These are phyloP conservation scores for Crucibulum laeve DNA, from an alignment of 768 basidiomycete genomes.

Conservation along the genomic window DNA sequence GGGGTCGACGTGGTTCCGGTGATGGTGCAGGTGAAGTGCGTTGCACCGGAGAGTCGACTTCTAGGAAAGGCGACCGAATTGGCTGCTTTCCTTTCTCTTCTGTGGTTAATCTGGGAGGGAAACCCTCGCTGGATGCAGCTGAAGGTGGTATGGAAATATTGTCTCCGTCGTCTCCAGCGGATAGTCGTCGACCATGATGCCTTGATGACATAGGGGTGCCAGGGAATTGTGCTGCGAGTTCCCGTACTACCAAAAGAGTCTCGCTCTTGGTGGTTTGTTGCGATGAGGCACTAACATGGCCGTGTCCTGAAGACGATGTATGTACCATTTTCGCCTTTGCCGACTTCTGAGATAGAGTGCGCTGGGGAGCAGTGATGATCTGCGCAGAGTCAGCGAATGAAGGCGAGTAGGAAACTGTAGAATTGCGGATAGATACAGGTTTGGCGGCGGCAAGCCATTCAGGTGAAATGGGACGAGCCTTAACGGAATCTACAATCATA, in stretches of 20 bases:
- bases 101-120: background rate
- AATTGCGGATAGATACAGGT: background rate
- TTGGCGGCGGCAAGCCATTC: background rate
- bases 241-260: constrained; percentile 36
- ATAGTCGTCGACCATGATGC: constrained; percentile 28
- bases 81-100: background rate
- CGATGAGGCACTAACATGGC: too few relatives aligned
- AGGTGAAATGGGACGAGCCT: constrained; percentile 14
- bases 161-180: constrained; percentile 8
- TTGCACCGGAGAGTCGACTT: too few relatives aligned
- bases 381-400: constrained; percentile 13
- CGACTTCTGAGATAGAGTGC: constrained; percentile 18
- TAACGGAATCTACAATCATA: constrained; percentile 19
- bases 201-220: constrained; percentile 26
- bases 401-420: constrained; percentile 2
- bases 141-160: background rate
- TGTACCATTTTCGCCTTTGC: constrained; percentile 16
- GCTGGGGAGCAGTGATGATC: constrained; percentile 19
- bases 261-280: constrained; percentile 9
- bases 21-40: too few relatives aligned
- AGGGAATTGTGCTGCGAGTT: constrained; percentile 53
- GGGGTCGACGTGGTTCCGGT: too few relatives aligned
- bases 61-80: too few relatives aligned
- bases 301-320: too few relatives aligned
- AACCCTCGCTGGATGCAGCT: background rate